Percentiles rank a stretch among this genome's conserved stretches.
Evolutionary conservation across 2,329 filamentous ascomycete species (phyloP).

Genomic region (Huntiella omanensis): DNA sequence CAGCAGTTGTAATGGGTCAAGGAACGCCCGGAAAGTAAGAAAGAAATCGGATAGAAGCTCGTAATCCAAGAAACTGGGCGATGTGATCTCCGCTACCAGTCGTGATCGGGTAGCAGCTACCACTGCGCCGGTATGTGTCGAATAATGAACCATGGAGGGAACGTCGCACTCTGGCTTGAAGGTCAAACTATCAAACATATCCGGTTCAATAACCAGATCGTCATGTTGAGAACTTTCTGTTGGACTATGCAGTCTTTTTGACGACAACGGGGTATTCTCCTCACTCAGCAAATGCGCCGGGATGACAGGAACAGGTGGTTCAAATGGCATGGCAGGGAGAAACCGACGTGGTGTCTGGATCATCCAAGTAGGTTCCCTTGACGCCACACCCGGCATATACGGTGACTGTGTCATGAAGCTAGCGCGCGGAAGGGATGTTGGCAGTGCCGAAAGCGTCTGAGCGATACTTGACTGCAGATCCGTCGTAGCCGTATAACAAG

Average conservation of each 20-base stretch:
- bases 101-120: conserved; percentile 78
- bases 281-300: conserved; percentile 12
- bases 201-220: conserved; percentile 38
- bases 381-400: conserved; percentile 6
- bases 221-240: too few relatives aligned
- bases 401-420: conserved; percentile 6
- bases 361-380: conserved; percentile 11
- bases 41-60: conserved; percentile 96
- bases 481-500: conserved; percentile 61
- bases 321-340: conserved; percentile 2
- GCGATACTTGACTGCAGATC: conserved; percentile 22
- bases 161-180: conserved; percentile 66
- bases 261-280: conserved; percentile 25
- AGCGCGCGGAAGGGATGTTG: conserved; percentile 5
- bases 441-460: background rate
- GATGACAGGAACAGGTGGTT: background rate
- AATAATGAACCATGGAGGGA: conserved; percentile 64
- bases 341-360: conserved; percentile 7
- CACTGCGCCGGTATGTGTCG: conserved; percentile 47
- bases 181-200: conserved; percentile 67
- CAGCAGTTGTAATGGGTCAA: conserved; percentile 58
- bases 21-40: conserved; percentile 76
- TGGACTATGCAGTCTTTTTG: conserved; percentile 24
- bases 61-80: conserved; percentile 88
- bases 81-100: conserved; percentile 90